Conservation (phyloP, 345 rosid genomes). For the Camelina laxa region DNA sequence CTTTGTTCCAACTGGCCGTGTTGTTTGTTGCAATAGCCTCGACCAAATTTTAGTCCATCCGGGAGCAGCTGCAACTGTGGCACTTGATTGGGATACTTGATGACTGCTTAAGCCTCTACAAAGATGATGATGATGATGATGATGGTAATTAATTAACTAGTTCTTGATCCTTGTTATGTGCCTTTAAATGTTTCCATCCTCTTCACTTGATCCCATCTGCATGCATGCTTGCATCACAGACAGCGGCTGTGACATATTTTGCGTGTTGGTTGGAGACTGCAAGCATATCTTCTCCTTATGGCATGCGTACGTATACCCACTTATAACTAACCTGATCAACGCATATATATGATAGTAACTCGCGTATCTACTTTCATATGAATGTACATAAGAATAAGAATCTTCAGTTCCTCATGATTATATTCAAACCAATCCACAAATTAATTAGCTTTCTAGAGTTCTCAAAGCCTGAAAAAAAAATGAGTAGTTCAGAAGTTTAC, state of each 20-base stretch:
- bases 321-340: slow-evolving; percentile 72
- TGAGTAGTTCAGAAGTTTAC: neutral
- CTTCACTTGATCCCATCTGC: slow-evolving; percentile 31
- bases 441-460: neutral
- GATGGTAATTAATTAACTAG: neutral
- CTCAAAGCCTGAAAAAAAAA: neutral
- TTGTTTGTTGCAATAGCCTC: too few relatives aligned
- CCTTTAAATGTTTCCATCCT: neutral
- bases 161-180: neutral
- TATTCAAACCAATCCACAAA: neutral
- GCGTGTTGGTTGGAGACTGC: slow-evolving; percentile 78
- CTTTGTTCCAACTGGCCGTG: too few relatives aligned
- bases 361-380: slow-evolving; percentile 63
- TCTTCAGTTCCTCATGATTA: neutral
- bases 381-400: slow-evolving; percentile 34
- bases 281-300: slow-evolving; percentile 78
- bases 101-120: too few relatives aligned
- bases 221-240: slow-evolving; percentile 50
- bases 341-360: slow-evolving; percentile 74
- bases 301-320: slow-evolving; percentile 99
- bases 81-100: too few relatives aligned
- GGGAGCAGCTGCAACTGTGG: too few relatives aligned
- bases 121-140: too few relatives aligned
- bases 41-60: too few relatives aligned
- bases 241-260: slow-evolving; percentile 68